These are phyloP conservation scores for Fusarium cicatricum DNA, from an alignment of 2,329 filamentous ascomycete species.

Conservation along the genomic window DNA sequence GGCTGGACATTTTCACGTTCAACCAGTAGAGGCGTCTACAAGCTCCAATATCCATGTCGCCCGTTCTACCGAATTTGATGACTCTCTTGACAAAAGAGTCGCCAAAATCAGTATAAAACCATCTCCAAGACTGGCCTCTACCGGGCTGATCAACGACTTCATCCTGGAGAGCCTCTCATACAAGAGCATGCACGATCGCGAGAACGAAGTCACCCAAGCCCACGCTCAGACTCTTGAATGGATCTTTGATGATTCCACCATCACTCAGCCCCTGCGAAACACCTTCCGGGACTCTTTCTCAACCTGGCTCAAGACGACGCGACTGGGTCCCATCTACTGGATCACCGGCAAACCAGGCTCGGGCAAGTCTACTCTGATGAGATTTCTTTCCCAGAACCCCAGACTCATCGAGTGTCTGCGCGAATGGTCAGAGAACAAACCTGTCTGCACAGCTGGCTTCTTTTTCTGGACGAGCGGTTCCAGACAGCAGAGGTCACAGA, in stretches of 20 bases:
- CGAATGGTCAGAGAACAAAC: slow-evolving; percentile 40
- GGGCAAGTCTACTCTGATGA: slow-evolving; percentile 57
- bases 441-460: slow-evolving; percentile 48
- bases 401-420: slow-evolving; percentile 22
- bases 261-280: slow-evolving; percentile 1
- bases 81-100: background rate
- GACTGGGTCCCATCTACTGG: slow-evolving; percentile 44
- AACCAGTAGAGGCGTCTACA: too few species aligned
- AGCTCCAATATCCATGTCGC: too few species aligned
- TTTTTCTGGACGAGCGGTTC: slow-evolving; percentile 57
- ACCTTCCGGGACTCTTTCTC: slow-evolving; percentile 31
- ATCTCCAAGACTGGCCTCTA: slow-evolving; percentile 17
- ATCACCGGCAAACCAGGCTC: slow-evolving; percentile 55
- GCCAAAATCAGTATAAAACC: background rate
- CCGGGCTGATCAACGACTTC: slow-evolving; percentile 42
- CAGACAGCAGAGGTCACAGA: slow-evolving; percentile 48
- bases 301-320: slow-evolving; percentile 39
- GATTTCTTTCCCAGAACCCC: slow-evolving; percentile 45
- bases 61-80: too few species aligned
- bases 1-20: too few species aligned
- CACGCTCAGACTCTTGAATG: slow-evolving; percentile 49
- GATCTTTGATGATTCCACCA: slow-evolving; percentile 42
- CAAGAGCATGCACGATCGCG: slow-evolving; percentile 45
- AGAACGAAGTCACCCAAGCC: slow-evolving; percentile 43
- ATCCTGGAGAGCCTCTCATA: slow-evolving; percentile 45